A percentile compares a stretch with the other conserved stretches of the same genome.
Conservation (phyloP, 352 stramenopile genomes). For the Pythium coloratum region DNA sequence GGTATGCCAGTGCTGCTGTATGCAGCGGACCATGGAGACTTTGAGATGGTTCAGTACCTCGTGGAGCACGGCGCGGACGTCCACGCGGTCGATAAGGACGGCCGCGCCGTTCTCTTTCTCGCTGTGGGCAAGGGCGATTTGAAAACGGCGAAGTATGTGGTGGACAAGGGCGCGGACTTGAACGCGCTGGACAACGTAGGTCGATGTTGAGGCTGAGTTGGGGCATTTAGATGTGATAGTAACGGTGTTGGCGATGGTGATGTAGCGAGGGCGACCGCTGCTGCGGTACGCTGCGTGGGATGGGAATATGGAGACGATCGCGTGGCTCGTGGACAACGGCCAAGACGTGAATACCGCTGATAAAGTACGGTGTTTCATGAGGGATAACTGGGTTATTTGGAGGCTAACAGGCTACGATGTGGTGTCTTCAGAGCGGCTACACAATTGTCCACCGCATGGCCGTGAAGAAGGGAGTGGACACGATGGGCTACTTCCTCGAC, state of each 20-base stretch:
- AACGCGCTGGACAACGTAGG: background rate
- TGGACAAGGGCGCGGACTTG: background rate
- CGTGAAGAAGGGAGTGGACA: background rate
- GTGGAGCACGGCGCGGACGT: constrained; percentile 1
- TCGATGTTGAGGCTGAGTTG: background rate
- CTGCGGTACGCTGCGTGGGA: background rate
- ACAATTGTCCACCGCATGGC: background rate
- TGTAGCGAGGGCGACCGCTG: background rate
- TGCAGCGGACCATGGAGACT: background rate
- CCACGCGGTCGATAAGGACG: background rate
- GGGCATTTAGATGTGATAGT: background rate
- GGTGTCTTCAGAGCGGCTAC: background rate
- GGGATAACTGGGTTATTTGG: background rate
- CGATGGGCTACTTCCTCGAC: background rate
- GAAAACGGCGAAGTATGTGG: background rate
- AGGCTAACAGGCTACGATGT: too few species aligned
- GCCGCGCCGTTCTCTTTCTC: background rate
- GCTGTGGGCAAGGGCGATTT: background rate
- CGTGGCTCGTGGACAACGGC: background rate
- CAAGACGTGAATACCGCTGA: background rate
- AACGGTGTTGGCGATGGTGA: background rate
- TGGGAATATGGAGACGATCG: background rate
- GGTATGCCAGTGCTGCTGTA: background rate
- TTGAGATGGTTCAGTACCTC: background rate
- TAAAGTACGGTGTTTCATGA: background rate